Evolutionary conservation across 2,329 filamentous ascomycete genomes (phyloP).

Genomic region (Teratosphaeria pseudoeucalypti): DNA sequence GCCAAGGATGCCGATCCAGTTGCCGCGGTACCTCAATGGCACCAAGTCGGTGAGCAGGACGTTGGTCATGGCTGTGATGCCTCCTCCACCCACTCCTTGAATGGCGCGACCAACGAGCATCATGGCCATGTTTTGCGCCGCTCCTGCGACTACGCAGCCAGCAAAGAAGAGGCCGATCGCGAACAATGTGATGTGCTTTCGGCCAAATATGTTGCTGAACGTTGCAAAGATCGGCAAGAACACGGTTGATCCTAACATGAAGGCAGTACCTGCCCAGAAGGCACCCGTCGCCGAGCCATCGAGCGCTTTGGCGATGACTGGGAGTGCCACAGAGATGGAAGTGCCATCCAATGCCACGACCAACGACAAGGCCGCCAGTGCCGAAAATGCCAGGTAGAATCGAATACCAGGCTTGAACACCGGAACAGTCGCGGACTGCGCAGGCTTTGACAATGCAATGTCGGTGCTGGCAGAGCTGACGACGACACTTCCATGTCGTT

Average conservation of each 20-base stretch:
- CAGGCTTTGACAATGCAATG: not conserved
- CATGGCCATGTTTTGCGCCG: not conserved
- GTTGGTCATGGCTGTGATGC: constrained; percentile 49
- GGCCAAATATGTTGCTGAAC: constrained; percentile 4
- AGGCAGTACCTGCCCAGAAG: constrained; percentile 6
- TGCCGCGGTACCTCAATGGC: constrained; percentile 48
- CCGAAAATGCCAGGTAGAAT: constrained; percentile 5
- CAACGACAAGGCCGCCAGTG: constrained; percentile 1
- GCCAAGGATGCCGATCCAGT: constrained; percentile 38
- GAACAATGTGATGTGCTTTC: constrained; percentile 2
- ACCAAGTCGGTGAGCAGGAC: constrained; percentile 54
- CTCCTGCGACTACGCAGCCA: not conserved
- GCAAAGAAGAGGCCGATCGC: not conserved
- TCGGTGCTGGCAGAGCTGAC: not conserved
- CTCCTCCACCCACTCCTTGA: constrained; percentile 17
- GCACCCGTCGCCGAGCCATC: constrained; percentile 5
- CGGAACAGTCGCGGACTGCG: not conserved
- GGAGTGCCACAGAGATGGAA: constrained; percentile 3
- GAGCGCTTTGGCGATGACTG: constrained; percentile 2
- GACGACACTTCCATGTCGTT: not conserved
- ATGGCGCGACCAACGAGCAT: constrained; percentile 3
- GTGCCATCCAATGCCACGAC: constrained; percentile 6
- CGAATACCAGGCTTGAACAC: not conserved
- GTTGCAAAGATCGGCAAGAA: constrained; percentile 4
- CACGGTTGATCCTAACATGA: constrained; percentile 2